Evolutionary conservation across 768 basidiomycete genomes (phyloP), one percentile per base, ranked within the genome.

Genomic region (Auricularia sp.): DNA sequence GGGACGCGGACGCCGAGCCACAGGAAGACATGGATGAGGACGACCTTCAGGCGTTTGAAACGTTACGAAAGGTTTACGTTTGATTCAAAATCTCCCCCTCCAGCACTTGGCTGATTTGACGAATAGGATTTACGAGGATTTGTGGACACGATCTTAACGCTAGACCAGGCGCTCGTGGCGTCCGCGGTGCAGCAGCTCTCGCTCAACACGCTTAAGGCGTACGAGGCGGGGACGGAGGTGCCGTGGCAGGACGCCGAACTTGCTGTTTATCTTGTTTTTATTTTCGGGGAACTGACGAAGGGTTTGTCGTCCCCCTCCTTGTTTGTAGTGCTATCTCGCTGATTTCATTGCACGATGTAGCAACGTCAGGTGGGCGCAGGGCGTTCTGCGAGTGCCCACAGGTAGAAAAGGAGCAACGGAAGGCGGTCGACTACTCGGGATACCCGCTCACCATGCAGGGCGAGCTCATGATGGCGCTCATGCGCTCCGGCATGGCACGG

Each of bases 241-340:
- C 83, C 89, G 66, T 98, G 97, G 97, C 86, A 93, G 69, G 89
- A 95, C 68, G 92, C 90, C 2, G 97, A 99, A 74, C 81, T 98
- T 21, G 94, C 92, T 0, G 79, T 96, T n/a, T 94, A 94, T 74
- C 81, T 98, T 33, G 86, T 98, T 10, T 98, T 87, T 72, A 90
- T 96, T 39, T 98, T 92, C 70, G 96, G 96, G 54, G 94, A 97
- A 73, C 85, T 96, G 69, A 87, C 85, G 74, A 96, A 93, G 80
- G 85, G 95, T 94, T 65, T 62, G 87, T 72, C 16, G 0, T 21
- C 21, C 61, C 47, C 47, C 35, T 7, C 13, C 7, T 14, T 51
- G 29, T 51, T 18, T 62, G 61, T 7, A 1, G 54, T 3, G 34
- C 24, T 11, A 35, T 18, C 21, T 33, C 29, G 29, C 29, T 35